These are phyloP conservation scores for Kurtzmaniella quercitrusa DNA, from an alignment of 1,139 yeast species.

Conservation along the genomic window DNA sequence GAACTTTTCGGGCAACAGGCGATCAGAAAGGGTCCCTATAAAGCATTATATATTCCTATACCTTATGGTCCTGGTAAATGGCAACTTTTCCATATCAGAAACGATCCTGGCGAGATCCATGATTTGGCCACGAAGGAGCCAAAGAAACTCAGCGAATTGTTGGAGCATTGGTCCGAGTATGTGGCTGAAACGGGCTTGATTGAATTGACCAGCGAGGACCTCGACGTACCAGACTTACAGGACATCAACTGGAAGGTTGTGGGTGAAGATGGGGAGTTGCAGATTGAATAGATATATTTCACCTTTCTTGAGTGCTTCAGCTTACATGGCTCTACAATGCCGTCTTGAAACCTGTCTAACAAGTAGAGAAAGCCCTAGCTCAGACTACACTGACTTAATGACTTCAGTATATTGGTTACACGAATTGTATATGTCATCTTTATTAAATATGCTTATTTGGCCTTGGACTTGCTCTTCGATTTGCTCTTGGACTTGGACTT, in stretches of 20 bases:
- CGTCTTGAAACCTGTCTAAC: too few species aligned
- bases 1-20: conserved; percentile 56
- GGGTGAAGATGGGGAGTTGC: neutral
- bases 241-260: neutral
- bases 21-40: conserved; percentile 45
- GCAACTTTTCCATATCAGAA: conserved; percentile 43
- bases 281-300: neutral
- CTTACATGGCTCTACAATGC: neutral
- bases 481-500: conserved; percentile 13
- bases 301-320: too few species aligned
- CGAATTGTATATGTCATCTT: too few species aligned
- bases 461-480: neutral
- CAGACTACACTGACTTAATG: too few species aligned
- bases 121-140: conserved; percentile 34
- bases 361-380: too few species aligned
- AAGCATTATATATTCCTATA: conserved; percentile 45
- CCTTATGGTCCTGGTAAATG: conserved; percentile 48
- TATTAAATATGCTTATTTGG: conserved; percentile 3
- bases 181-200: conserved; percentile 53
- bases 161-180: conserved; percentile 48
- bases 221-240: conserved; percentile 1
- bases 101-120: conserved; percentile 45
- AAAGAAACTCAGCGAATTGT: conserved; percentile 31
- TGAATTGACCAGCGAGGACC: conserved; percentile 21
- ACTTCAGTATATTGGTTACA: too few species aligned